Conservation (phyloP, 495 filamentous ascomycete genomes). For the Paragyromitra xinjiangensis region DNA sequence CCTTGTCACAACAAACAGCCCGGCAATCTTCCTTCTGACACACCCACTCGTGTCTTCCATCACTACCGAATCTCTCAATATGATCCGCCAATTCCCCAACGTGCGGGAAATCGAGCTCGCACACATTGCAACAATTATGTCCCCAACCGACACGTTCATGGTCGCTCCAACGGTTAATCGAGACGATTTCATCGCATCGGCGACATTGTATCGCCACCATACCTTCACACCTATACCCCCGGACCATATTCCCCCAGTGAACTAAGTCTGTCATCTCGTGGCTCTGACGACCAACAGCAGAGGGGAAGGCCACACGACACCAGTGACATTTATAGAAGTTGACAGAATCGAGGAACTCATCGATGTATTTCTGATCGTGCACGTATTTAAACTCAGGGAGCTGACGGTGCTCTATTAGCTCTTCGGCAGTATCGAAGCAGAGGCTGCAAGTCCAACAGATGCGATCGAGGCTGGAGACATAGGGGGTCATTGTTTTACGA, state of each 20-base stretch:
- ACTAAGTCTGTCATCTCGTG: slow-evolving; percentile 18
- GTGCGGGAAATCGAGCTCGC: slow-evolving; percentile 15
- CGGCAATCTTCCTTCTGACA: slow-evolving; percentile 16
- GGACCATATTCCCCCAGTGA: slow-evolving; percentile 17
- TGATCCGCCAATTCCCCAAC: neutral
- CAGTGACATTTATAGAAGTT: slow-evolving; percentile 5
- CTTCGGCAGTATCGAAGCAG: slow-evolving; percentile 25
- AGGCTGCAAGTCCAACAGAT: slow-evolving; percentile 19
- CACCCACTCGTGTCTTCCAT: slow-evolving; percentile 15
- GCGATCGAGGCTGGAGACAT: slow-evolving; percentile 5
- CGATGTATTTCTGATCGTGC: slow-evolving; percentile 20
- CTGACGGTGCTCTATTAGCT: slow-evolving; percentile 15
- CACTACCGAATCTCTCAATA: neutral
- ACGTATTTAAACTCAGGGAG: slow-evolving; percentile 1
- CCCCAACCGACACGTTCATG: slow-evolving; percentile 3
- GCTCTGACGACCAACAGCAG: neutral
- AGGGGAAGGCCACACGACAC: slow-evolving; percentile 21
- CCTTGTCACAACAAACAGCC: neutral
- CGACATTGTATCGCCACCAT: slow-evolving; percentile 14
- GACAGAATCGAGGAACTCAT: neutral
- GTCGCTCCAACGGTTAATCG: neutral
- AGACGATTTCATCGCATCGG: slow-evolving; percentile 2
- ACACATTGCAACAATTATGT: slow-evolving; percentile 24
- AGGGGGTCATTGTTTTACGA: neutral
- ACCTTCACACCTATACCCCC: slow-evolving; percentile 14